Conservation (phyloP, 176 grass and related monocot species). For the Zoysia japonica region DNA sequence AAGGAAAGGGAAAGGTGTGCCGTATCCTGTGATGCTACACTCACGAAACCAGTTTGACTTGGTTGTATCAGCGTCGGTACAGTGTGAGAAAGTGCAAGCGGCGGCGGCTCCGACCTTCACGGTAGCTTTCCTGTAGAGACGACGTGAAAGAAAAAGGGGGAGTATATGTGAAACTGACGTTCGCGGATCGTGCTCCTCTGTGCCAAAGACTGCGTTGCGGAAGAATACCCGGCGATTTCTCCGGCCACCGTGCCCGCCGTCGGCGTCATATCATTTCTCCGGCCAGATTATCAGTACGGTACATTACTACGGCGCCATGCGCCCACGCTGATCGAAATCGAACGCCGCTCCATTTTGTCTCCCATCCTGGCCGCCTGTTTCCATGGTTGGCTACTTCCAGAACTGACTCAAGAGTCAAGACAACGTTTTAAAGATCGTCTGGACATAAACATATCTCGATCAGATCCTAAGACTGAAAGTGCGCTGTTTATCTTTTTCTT, state of each 20-base stretch:
- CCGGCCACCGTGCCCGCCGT: not conserved
- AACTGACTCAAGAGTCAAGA: not conserved
- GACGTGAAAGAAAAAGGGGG: not conserved
- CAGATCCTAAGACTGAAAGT: not conserved
- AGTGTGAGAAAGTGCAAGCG: slow-evolving; percentile 26
- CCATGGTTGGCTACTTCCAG: not conserved
- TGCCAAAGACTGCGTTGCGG: not conserved
- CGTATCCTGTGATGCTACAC: not conserved
- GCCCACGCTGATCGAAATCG: not conserved
- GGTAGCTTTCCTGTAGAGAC: not conserved
- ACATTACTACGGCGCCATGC: too few relatives aligned
- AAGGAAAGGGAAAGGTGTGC: not conserved
- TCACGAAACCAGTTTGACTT: not conserved
- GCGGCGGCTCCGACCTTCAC: slow-evolving; percentile 30
- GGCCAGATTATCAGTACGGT: not conserved
- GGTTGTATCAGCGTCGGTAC: not conserved
- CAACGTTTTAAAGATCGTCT: not conserved
- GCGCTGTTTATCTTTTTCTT: not conserved
- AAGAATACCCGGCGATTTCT: not conserved
- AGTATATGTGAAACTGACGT: not conserved
- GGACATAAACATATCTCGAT: not conserved
- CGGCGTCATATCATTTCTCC: not conserved
- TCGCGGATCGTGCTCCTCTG: not conserved
- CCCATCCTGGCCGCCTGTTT: not conserved
- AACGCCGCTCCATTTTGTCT: not conserved